Base-by-base conservation (phyloP, 495 filamentous ascomycete species). In the Penicillium herquei region DNA sequence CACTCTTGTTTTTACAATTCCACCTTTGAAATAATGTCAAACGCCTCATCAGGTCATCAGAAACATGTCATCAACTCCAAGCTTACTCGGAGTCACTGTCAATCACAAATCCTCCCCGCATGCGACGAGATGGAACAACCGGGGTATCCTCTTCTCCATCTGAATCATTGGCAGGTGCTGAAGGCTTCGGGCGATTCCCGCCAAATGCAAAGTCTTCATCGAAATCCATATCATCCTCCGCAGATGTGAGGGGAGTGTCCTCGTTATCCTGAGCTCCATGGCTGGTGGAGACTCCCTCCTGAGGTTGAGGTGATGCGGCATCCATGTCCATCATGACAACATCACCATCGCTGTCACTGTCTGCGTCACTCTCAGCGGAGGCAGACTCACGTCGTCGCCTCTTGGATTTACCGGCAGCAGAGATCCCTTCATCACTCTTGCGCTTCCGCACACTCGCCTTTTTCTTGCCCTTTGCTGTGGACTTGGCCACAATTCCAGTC, bases 1-100 rank as follows among this genome's bases (percentile, higher is more conserved):
- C 51, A n/a, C 54, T 41, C 17, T 42, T 18, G 30, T 49, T 41
- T 17, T 34, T 48, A 56, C 52, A 47, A 34, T 54, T 32, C 45
- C 31, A 49, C 13, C 32, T 34, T 35, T 57, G 48, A 30, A 35
- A 47, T 26, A 62, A 57, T 49, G 44, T 57, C 39, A 58, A 70
- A 72, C 66, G 62, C 69, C 62, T 63, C 69, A 62, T 70, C 46
- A 64, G 43, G 49, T 68, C 69, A 64, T 67, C 30, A 65, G 34
- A 42, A 42, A 59, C 34, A 54, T 59, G 40, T 54, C 42, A 51
- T 54, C 14, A 51, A 43, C 13, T 52, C 21, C 21, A 26, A 26
- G 21, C 4, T 61, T 69, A 80, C 55, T 79, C 76, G 7, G 78
- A 79, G 51, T 82, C 79, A 61, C 77, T 80, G 26, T 82, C 79